Evolutionary conservation across 2,329 filamentous ascomycete species (phyloP).

Genomic region (Penicillium digitatum): DNA sequence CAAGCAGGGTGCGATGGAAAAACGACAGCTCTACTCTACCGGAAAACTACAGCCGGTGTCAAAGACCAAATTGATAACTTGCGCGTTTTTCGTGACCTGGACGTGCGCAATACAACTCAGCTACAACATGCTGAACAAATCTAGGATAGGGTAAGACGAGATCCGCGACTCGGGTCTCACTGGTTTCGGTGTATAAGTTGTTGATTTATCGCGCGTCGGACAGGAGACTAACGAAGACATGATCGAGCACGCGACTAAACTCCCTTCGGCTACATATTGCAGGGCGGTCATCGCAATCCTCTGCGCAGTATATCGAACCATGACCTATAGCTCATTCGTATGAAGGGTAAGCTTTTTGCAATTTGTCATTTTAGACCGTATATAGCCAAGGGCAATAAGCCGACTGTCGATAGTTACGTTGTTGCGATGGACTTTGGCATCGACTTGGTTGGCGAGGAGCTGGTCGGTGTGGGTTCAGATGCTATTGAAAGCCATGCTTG

Average conservation of each 20-base stretch:
- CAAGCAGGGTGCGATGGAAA: neutral
- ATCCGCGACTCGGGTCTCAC: neutral
- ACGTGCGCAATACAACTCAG: neutral
- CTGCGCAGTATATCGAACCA: neutral
- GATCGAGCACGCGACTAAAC: neutral
- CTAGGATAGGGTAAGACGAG: neutral
- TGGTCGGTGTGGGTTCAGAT: neutral
- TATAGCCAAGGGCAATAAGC: neutral
- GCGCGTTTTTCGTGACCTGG: neutral
- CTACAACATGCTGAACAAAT: neutral
- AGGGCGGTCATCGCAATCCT: neutral
- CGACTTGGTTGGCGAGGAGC: neutral
- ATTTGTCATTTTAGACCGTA: neutral
- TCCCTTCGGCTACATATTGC: neutral
- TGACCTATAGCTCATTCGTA: neutral
- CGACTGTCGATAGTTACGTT: neutral
- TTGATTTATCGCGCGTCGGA: neutral
- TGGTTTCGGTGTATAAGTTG: neutral
- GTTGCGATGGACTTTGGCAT: neutral
- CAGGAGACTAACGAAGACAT: neutral
- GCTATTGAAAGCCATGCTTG: neutral
- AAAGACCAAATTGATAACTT: neutral
- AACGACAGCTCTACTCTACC: neutral
- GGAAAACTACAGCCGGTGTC: neutral
- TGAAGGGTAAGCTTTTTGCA: neutral